Evolutionary conservation across 306 rosid species (phyloP).

Genomic region (Fragaria iinumae): DNA sequence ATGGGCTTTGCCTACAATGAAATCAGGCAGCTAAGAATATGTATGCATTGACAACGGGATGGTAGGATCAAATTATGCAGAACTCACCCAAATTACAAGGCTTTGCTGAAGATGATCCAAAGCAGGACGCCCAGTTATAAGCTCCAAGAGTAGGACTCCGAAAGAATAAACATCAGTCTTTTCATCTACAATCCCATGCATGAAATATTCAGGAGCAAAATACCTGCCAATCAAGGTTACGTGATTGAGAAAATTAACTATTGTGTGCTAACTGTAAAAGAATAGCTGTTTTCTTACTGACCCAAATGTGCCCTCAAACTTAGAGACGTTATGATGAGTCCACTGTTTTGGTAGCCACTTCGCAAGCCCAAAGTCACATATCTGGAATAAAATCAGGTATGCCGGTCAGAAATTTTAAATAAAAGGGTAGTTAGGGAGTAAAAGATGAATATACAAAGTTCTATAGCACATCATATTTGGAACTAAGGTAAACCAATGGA

Average conservation of each 20-base stretch:
- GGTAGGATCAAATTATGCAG: not conserved
- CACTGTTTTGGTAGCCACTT: constrained; percentile 79
- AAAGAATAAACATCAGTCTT: constrained; percentile 83
- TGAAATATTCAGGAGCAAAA: constrained; percentile 84
- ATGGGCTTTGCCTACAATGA: constrained; percentile 66
- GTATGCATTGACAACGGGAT: constrained; percentile 4
- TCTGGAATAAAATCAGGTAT: constrained; percentile 41
- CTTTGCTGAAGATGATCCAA: constrained; percentile 55
- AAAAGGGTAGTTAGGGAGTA: not conserved
- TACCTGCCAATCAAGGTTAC: constrained; percentile 48
- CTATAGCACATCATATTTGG: not conserved
- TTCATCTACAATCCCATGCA: constrained; percentile 74
- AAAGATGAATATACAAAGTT: not conserved
- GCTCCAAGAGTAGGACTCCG: constrained; percentile 77
- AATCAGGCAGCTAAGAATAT: not conserved
- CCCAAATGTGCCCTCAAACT: constrained; percentile 93
- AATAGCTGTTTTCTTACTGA: constrained; percentile 22
- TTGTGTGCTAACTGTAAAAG: not conserved
- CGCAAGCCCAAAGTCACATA: constrained; percentile 94
- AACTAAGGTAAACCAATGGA: not conserved
- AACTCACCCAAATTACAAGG: constrained; percentile 63
- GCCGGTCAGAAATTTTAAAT: constrained; percentile 15
- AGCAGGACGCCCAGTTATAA: constrained; percentile 76
- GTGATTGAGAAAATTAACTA: constrained; percentile 6
- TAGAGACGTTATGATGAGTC: constrained; percentile 58